phyloP scores from a whole-genome alignment of 306 rosid genomes.

The Inga leiocalycina region DNA sequence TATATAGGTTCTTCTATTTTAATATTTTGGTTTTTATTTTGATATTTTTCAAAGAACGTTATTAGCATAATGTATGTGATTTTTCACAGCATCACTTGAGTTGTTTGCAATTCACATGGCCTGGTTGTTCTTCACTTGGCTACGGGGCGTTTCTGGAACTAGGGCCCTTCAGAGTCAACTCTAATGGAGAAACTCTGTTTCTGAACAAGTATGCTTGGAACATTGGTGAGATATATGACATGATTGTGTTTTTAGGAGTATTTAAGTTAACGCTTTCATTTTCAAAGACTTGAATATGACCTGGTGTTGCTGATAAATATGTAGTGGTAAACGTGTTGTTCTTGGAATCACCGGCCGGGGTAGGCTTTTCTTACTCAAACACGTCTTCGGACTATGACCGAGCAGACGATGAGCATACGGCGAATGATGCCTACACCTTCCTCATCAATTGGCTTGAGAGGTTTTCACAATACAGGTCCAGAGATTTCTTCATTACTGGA shows the following conservation, averaged over 20 bases:
- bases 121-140: constrained; percentile 64
- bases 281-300: neutral
- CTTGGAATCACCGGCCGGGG: constrained; percentile 71
- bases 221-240: constrained; percentile 13
- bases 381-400: constrained; percentile 41
- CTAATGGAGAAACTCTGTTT: constrained; percentile 48
- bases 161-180: constrained; percentile 67
- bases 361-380: constrained; percentile 69
- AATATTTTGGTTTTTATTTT: neutral
- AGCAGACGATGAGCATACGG: constrained; percentile 52
- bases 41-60: no score
- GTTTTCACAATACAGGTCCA: constrained; percentile 58
- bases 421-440: constrained; percentile 52
- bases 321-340: constrained; percentile 65
- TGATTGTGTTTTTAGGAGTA: neutral
- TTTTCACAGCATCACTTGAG: neutral
- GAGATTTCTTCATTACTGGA: constrained; percentile 57
- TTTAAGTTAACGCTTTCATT: neutral
- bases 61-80: neutral
- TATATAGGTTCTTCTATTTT: neutral
- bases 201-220: constrained; percentile 54
- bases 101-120: constrained; percentile 36
- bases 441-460: constrained; percentile 68
- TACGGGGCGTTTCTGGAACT: constrained; percentile 56
- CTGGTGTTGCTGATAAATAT: neutral